These are phyloP conservation scores for Wickerhamiella spandovensis DNA, from an alignment of 805 yeast genomes.

Conservation along the genomic window DNA sequence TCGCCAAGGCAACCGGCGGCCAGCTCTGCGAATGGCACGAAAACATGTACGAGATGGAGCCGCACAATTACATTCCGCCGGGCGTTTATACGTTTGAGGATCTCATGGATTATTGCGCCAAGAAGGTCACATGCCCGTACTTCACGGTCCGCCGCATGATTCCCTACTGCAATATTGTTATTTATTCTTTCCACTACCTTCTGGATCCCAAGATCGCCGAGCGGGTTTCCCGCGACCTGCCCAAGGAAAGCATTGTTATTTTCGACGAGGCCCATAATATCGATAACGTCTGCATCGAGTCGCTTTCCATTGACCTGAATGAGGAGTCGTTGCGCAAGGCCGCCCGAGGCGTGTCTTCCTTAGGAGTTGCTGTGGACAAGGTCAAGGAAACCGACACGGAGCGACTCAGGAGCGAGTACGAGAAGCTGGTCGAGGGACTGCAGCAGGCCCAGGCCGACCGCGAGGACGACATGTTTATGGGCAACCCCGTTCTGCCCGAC, in stretches of 20 bases:
- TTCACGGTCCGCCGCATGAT: slow-evolving; percentile 97
- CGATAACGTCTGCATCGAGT: slow-evolving; percentile 96
- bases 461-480: slow-evolving; percentile 56
- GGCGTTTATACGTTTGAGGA: slow-evolving; percentile 94
- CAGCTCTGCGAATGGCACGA: slow-evolving; percentile 82
- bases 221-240: slow-evolving; percentile 80
- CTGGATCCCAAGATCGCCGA: slow-evolving; percentile 96
- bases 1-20: slow-evolving; percentile 50
- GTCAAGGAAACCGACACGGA: slow-evolving; percentile 73
- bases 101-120: slow-evolving; percentile 61
- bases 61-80: slow-evolving; percentile 74
- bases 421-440: slow-evolving; percentile 77
- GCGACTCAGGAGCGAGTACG: slow-evolving; percentile 80
- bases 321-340: slow-evolving; percentile 82
- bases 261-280: slow-evolving; percentile 98
- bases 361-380: slow-evolving; percentile 70
- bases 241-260: slow-evolving; percentile 84
- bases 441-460: slow-evolving; percentile 52
- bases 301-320: slow-evolving; percentile 80
- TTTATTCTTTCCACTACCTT: slow-evolving; percentile 91
- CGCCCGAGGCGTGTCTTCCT: slow-evolving; percentile 67
- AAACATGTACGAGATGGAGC: slow-evolving; percentile 72
- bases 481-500: slow-evolving; percentile 74
- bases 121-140: slow-evolving; percentile 81
- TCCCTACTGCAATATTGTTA: slow-evolving; percentile 75